phyloP scores from a whole-genome alignment of 139 green algal genomes.

The Micromonas pusilla region DNA sequence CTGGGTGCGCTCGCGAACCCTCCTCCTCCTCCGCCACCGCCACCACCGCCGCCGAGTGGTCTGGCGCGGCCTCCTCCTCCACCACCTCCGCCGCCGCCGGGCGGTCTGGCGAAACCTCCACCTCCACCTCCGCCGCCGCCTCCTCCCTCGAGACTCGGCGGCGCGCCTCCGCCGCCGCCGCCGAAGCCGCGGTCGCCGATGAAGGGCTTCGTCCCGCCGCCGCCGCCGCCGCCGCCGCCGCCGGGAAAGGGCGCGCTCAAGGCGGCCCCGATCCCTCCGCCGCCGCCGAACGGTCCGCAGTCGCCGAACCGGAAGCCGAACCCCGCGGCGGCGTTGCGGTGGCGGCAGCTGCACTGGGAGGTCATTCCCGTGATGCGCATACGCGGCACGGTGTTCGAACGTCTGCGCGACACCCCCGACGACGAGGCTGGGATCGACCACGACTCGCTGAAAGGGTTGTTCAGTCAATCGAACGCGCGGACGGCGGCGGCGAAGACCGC shows the following conservation, averaged over 20 bases:
- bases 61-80: neutral
- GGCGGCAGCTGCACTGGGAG: slow-evolving; percentile 13
- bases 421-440: neutral
- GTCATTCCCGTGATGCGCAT: slow-evolving; percentile 3
- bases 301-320: neutral
- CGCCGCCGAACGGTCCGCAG: neutral
- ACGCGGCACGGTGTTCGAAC: neutral
- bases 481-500: too few relatives aligned
- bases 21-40: neutral
- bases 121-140: neutral
- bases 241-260: neutral
- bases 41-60: too few relatives aligned
- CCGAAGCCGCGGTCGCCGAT: neutral
- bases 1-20: neutral
- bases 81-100: too few relatives aligned
- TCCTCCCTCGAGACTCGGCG: neutral
- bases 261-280: too few relatives aligned
- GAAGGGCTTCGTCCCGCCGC: neutral
- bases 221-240: too few relatives aligned
- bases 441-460: neutral
- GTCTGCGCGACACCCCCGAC: neutral
- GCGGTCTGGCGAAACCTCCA: neutral
- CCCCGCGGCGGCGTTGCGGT: neutral
- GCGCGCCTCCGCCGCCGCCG: too few relatives aligned
- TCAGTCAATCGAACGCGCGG: too few relatives aligned